These are phyloP conservation scores for Phyllostachys edulis DNA, from an alignment of 176 grass and related monocot species.

Conservation along the genomic window DNA sequence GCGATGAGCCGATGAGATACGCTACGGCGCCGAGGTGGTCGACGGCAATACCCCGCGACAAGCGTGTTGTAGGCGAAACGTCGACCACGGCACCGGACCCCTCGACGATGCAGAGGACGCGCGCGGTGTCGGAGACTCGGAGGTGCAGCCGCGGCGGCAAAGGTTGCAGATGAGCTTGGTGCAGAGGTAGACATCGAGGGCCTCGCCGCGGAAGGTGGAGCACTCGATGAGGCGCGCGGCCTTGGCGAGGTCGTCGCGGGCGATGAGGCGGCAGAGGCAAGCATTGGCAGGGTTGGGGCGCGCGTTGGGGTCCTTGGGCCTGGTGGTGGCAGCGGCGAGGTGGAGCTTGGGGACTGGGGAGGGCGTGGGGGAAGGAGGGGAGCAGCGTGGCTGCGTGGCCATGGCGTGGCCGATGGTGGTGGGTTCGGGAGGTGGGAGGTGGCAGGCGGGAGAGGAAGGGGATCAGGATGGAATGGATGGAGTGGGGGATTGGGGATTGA, in stretches of 20 bases:
- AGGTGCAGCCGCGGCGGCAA: constrained; percentile 54
- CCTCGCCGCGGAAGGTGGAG: constrained; percentile 35
- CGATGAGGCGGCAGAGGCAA: constrained; percentile 55
- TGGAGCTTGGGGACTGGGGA: too few relatives aligned
- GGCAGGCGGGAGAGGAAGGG: too few relatives aligned
- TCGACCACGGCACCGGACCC: constrained; percentile 32
- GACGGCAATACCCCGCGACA: constrained; percentile 45
- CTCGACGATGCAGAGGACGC: constrained; percentile 51
- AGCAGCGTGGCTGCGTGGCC: too few relatives aligned
- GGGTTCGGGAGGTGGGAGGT: too few relatives aligned
- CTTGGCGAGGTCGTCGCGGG: constrained; percentile 47
- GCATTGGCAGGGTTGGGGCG: not conserved
- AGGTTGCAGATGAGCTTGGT: constrained; percentile 66
- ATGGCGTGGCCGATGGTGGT: too few relatives aligned
- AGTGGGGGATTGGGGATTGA: too few relatives aligned
- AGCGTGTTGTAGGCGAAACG: constrained; percentile 64
- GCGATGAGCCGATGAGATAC: constrained; percentile 44
- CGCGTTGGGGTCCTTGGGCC: constrained; percentile 33
- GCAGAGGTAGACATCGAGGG: constrained; percentile 58
- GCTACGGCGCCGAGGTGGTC: constrained; percentile 49
- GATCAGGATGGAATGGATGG: too few relatives aligned
- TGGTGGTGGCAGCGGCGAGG: too few relatives aligned
- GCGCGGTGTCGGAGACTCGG: constrained; percentile 51
- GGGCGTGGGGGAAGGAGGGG: too few relatives aligned
- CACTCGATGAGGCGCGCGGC: constrained; percentile 44